Base-by-base conservation (phyloP, 805 yeast species). In the Candida parachauliodes region DNA sequence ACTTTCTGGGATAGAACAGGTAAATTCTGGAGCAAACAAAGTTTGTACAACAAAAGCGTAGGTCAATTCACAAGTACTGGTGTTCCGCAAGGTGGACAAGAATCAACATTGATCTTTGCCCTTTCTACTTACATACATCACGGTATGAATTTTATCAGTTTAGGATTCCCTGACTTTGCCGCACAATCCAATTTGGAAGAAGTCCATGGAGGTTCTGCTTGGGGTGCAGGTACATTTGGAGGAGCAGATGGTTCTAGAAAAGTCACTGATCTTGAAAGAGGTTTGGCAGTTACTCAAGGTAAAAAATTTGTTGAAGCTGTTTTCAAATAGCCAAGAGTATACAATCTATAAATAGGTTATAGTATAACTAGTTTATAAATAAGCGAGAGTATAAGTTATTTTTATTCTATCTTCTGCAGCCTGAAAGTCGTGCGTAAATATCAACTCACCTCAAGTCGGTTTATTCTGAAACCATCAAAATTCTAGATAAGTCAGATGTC, bases 181-280 rank as follows among this genome's bases (percentile, higher is more conserved):
- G 71, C 72, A 48, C 51, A 81, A 46, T 62, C 83, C 29, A 70
- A 70, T 60, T 52, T 81, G 30, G 75, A 71, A 3, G 88, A 83
- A 64, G 71, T 77, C 34, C 94, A 83, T 55, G 95, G 95, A 46
- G 85, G 84, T 39, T 76, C 88, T 16, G 76, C 95, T 31, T 87
- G 89, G 88, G 95, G 95, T 58, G 83, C 95, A 23, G 95, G 95
- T 48, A 65, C 85, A 26, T 68, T 73, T 51, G 88, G 94, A 21
- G 85, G 79, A 34, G 68, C 73, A 36, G 91, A 83, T 54, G 95
- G 94, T 35, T 74, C 84, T 5, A 78, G 94, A 68, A 65, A 68
- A 50, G 83, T 88, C 23, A 50, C 79, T 30, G 71, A 65, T 12
- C 64, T 82, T 41, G 95, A 87, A 61, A 62, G 73, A 56, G 71